phyloP scores from a whole-genome alignment of 805 yeast genomes.

The Yamadazyma sp. region DNA sequence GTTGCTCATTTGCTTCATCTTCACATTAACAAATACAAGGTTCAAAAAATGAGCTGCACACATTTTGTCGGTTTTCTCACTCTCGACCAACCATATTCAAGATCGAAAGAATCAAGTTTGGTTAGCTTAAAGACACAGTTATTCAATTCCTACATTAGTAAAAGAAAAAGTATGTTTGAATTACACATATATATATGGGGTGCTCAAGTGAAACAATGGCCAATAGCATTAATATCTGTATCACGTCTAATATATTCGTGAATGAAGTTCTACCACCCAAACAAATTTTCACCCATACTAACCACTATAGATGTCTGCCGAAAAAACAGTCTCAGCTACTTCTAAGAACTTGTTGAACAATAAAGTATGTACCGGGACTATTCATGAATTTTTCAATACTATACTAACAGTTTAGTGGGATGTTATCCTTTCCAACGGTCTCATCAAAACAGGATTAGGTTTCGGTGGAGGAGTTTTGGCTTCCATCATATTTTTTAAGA shows the following conservation, averaged over 20 bases:
- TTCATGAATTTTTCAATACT: too few relatives aligned
- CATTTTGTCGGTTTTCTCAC: conserved; percentile 11
- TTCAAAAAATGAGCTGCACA: conserved; percentile 6
- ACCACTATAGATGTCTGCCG: conserved; percentile 28
- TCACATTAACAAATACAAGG: too few relatives aligned
- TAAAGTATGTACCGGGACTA: conserved; percentile 41
- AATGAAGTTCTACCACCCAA: too few relatives aligned
- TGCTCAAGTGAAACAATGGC: too few relatives aligned
- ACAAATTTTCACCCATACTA: conserved; percentile 15
- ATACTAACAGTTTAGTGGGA: conserved; percentile 62
- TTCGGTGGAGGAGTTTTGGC: conserved; percentile 95
- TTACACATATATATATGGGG: too few relatives aligned
- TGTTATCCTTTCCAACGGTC: conserved; percentile 87
- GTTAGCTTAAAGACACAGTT: not conserved
- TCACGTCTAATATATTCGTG: too few relatives aligned
- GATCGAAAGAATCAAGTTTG: conserved; percentile 8
- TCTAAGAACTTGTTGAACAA: conserved; percentile 62
- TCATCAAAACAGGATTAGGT: conserved; percentile 94
- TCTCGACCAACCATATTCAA: conserved; percentile 18
- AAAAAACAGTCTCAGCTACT: conserved; percentile 41
- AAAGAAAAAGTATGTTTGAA: conserved; percentile 6
- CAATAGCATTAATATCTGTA: too few relatives aligned
- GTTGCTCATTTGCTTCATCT: too few relatives aligned
- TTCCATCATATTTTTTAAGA: conserved; percentile 83
- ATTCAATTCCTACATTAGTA: not conserved